Base-by-base conservation (phyloP, 2,329 filamentous ascomycete species). In the Aspergillus ibericus region DNA sequence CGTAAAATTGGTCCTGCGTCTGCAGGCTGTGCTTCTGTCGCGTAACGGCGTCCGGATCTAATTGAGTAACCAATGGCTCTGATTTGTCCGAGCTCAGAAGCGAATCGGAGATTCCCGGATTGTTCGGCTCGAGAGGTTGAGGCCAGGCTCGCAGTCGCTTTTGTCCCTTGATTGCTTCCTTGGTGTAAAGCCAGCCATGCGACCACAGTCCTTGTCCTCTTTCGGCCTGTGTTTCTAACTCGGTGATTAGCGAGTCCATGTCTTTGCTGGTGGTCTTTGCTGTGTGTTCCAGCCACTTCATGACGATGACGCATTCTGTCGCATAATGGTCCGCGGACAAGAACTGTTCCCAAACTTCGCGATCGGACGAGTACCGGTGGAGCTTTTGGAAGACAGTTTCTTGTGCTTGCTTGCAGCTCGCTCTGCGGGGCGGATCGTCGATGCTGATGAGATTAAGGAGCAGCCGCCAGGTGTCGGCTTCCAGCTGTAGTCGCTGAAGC, bases 161-260 rank as follows among this genome's bases (percentile, higher is more conserved):
- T 72, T 91, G 87, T 57, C 90, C 85, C 79, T 99, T 99, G 75
- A 99, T 92, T 49, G 88, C 88, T 59, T 91, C 87, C 63, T 92
- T 90, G 0, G 95, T 97, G 72, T 96, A 92, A 62, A 97, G 85
- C 91, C 93, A 97, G 40, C 93, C 93, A 72, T 92, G 88, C 27
- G 90, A 87, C 78, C 95, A 91, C 9, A 93, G 86, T 51, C 93
- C 91, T 51, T 79, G 77, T 9, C 90, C 89, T 67, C 91, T 83
- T 59, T 93, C 90, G 12, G 91, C 89, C 62, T 87, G 87, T 60
- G 86, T 83, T 71, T 93, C 89, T 55, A 93, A 82, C 56, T 93
- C 88, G 53, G 87, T 83, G 52, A 93, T 89, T 27, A 96, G 80
- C 25, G 88, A 85, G 64, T 93, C 86, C 29, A 96, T 87, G 62